Conservation (phyloP, 768 basidiomycete species). For the Coprinopsis cinerea region DNA sequence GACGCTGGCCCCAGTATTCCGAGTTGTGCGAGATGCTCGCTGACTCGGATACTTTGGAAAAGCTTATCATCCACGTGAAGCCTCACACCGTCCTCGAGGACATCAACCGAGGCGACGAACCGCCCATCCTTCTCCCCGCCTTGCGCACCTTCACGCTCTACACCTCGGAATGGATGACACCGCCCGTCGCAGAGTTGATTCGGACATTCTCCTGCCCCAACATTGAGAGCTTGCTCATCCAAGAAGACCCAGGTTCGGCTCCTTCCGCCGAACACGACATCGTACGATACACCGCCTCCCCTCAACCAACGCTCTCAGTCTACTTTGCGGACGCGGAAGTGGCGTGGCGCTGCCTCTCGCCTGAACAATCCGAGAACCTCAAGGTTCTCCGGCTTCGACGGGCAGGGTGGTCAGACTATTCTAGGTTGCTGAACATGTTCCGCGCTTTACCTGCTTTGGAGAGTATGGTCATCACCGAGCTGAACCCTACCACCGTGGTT, state of each 20-base stretch:
- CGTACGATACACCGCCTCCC: conserved; percentile 17
- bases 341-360: conserved; percentile 17
- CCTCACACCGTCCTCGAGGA: conserved; percentile 18
- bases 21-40: conserved; percentile 20
- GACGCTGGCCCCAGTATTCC: conserved; percentile 22
- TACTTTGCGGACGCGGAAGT: conserved; percentile 16
- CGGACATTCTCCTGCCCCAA: conserved; percentile 23
- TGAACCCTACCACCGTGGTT: conserved; percentile 16
- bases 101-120: conserved; percentile 10
- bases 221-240: conserved; percentile 19
- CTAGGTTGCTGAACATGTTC: conserved; percentile 17
- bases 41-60: conserved; percentile 17
- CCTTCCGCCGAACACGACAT: conserved; percentile 14
- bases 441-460: conserved; percentile 18
- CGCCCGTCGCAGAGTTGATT: conserved; percentile 18
- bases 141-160: conserved; percentile 20
- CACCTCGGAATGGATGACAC: conserved; percentile 28
- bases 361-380: conserved; percentile 11
- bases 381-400: conserved; percentile 21
- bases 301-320: conserved; percentile 15
- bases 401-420: conserved; percentile 17
- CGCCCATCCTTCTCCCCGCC: conserved; percentile 21
- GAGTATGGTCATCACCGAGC: conserved; percentile 19
- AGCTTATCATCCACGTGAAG: conserved; percentile 25
- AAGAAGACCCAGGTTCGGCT: conserved; percentile 15